Conservation (phyloP, 345 rosid species). For the Iberis pinnata region DNA sequence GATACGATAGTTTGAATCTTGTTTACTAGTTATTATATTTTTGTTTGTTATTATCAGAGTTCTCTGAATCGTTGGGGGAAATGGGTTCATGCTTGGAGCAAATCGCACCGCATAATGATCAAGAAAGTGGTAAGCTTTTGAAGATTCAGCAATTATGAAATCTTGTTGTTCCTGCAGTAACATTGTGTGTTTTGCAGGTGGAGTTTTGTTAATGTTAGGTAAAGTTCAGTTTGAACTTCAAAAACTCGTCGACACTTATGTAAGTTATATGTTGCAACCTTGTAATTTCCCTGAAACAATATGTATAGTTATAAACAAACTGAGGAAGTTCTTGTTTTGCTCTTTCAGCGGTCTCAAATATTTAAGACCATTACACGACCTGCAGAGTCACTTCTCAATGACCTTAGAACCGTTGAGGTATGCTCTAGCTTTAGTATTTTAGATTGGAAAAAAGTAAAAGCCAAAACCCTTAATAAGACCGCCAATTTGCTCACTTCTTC, state of each 20-base stretch:
- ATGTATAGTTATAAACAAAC: not conserved
- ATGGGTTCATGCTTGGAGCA: conserved; percentile 91
- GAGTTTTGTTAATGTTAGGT: conserved; percentile 58
- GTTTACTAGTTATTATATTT: not conserved
- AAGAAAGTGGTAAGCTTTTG: conserved; percentile 58
- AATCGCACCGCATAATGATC: conserved; percentile 61
- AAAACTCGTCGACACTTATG: conserved; percentile 81
- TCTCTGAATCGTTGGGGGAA: conserved; percentile 89
- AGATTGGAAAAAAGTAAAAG: not conserved
- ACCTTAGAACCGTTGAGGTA: conserved; percentile 95
- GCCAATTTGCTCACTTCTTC: not conserved
- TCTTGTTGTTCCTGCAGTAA: conserved; percentile 9
- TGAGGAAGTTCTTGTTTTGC: conserved; percentile 14
- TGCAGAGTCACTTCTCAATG: conserved; percentile 85
- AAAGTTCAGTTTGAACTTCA: conserved; percentile 82
- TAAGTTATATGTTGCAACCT: conserved; percentile 41
- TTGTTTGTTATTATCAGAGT: conserved; percentile 47
- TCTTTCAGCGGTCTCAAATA: conserved; percentile 69
- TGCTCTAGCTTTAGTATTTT: not conserved
- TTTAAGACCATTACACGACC: conserved; percentile 78
- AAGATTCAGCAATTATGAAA: not conserved
- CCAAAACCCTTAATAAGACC: not conserved
- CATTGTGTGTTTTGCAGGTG: conserved; percentile 44
- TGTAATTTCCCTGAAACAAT: conserved; percentile 4
- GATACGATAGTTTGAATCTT: too few species aligned